Percentiles rank a stretch among this genome's conserved stretches.
Conservation (phyloP, 106 monocot species). For the Apostasia shenzhenica region DNA sequence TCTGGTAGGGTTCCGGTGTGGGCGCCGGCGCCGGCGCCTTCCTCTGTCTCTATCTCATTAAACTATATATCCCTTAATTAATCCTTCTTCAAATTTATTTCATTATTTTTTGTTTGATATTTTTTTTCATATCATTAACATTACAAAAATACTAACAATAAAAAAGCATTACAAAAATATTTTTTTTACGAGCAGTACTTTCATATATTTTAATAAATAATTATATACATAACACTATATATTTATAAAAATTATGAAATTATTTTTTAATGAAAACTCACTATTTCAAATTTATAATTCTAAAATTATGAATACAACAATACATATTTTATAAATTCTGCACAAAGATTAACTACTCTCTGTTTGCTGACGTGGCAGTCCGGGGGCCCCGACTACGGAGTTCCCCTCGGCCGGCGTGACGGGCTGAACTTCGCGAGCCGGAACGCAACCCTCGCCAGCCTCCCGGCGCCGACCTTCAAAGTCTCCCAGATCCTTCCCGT, state of each 20-base stretch:
- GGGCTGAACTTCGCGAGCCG: conserved; percentile 24
- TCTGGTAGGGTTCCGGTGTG: conserved; percentile 7
- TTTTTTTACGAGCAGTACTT: neutral
- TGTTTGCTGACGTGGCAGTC: conserved; percentile 6
- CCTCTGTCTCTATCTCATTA: neutral
- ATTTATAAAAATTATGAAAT: neutral
- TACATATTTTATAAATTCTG: neutral
- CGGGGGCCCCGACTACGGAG: conserved; percentile 30
- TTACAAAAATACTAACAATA: too few relatives aligned
- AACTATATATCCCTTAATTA: too few relatives aligned
- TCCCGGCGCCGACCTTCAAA: conserved; percentile 29
- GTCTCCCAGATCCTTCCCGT: conserved; percentile 22
- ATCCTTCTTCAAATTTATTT: too few relatives aligned
- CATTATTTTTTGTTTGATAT: too few relatives aligned
- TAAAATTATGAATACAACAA: neutral
- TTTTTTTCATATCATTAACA: too few relatives aligned
- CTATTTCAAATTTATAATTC: neutral
- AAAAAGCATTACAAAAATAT: too few relatives aligned
- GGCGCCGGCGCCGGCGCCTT: neutral
- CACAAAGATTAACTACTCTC: neutral
- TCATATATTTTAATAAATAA: neutral
- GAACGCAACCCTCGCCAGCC: conserved; percentile 13
- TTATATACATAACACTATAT: neutral
- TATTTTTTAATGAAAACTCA: neutral
- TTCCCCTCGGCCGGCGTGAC: conserved; percentile 45